These are phyloP conservation scores for Ustilago curta DNA, from an alignment of 1,284 basidiomycete species.

Conservation along the genomic window DNA sequence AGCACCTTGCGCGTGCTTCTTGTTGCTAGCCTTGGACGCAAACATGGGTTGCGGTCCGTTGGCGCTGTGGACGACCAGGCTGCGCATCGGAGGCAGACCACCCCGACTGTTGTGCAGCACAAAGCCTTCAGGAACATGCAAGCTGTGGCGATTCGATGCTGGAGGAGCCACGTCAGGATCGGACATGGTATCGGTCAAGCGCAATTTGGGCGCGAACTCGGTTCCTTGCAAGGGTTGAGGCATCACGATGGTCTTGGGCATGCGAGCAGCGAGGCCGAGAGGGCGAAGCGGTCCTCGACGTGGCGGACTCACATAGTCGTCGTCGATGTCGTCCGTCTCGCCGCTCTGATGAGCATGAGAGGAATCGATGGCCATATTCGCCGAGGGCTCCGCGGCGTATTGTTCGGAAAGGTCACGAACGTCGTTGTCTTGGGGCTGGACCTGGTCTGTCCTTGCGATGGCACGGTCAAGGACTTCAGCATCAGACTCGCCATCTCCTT, in stretches of 20 bases:
- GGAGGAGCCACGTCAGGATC: not conserved
- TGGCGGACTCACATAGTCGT: conserved; percentile 57
- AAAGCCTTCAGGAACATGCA: conserved; percentile 62
- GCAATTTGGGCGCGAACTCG: conserved; percentile 43
- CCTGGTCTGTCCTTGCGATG: conserved; percentile 5
- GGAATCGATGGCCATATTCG: conserved; percentile 13
- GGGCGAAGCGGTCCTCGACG: conserved; percentile 57
- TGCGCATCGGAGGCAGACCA: conserved; percentile 54
- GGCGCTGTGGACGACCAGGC: conserved; percentile 53
- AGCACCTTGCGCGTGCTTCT: conserved; percentile 45
- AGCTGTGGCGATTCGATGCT: conserved; percentile 34
- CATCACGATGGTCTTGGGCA: conserved; percentile 57
- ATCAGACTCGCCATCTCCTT: conserved; percentile 40
- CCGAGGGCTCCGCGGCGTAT: conserved; percentile 33
- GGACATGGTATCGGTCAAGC: conserved; percentile 23
- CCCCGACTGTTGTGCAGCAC: conserved; percentile 55
- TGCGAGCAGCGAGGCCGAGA: conserved; percentile 47
- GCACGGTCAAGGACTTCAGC: conserved; percentile 26
- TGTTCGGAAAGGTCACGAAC: conserved; percentile 18
- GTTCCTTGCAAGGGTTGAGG: conserved; percentile 57
- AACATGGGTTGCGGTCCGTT: conserved; percentile 54
- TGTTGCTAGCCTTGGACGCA: conserved; percentile 24
- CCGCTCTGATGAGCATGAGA: conserved; percentile 2
- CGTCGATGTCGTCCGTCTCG: conserved; percentile 48
- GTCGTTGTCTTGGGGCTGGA: not conserved